These are phyloP conservation scores for Candida silvicultrix DNA, from an alignment of 805 yeast species.

Conservation along the genomic window DNA sequence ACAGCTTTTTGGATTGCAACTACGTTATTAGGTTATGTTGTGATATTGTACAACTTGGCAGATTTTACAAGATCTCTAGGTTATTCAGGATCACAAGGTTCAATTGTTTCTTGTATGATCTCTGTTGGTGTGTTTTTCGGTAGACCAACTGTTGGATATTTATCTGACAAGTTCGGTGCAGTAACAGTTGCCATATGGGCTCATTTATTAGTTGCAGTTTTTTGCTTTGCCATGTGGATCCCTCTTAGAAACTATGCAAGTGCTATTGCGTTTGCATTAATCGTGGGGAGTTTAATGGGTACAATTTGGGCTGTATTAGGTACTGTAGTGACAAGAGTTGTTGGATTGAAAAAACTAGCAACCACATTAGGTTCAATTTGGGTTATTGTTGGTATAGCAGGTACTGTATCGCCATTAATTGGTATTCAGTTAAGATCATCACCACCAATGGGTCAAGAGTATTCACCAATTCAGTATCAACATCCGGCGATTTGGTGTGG, in stretches of 20 bases:
- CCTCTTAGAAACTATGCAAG: constrained; percentile 55
- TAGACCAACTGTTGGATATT: constrained; percentile 47
- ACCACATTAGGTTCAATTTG: constrained; percentile 46
- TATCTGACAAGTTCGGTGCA: constrained; percentile 47
- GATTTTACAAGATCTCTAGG: constrained; percentile 58
- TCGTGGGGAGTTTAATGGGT: constrained; percentile 57
- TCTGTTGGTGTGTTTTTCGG: constrained; percentile 51
- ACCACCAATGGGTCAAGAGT: constrained; percentile 20
- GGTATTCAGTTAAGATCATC: constrained; percentile 43
- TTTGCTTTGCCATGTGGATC: constrained; percentile 46
- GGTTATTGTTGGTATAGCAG: constrained; percentile 43
- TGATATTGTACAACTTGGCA: constrained; percentile 50
- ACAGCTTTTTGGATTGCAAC: constrained; percentile 34
- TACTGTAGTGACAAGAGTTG: constrained; percentile 43
- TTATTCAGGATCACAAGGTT: constrained; percentile 45
- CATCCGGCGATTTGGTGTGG: constrained; percentile 58
- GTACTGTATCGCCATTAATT: constrained; percentile 53
- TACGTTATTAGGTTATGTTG: constrained; percentile 56
- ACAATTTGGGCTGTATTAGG: constrained; percentile 51
- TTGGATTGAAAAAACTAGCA: constrained; percentile 47
- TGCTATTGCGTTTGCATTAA: constrained; percentile 42
- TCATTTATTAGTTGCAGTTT: constrained; percentile 32
- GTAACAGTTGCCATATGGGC: constrained; percentile 36
- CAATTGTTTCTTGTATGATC: constrained; percentile 53
- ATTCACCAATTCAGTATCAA: constrained; percentile 40